These are phyloP conservation scores for baker's yeast (Saccharomyces cerevisiae) DNA, from an alignment of 805 yeast genomes.

Conservation along the genomic window DNA sequence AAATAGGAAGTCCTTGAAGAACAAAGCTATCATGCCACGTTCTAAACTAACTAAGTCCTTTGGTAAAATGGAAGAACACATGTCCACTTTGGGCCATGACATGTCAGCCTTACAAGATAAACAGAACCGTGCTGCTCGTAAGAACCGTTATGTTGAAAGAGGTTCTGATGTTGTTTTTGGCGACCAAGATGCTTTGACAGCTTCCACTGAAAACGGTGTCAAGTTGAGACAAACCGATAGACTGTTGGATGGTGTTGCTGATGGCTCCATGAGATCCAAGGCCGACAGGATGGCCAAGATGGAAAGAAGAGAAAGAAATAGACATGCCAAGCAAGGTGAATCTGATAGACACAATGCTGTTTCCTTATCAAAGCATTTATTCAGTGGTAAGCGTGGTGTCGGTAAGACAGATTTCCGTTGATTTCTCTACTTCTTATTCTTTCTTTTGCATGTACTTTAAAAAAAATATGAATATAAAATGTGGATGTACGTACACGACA, in stretches of 20 bases:
- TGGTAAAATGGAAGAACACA: conserved; percentile 76
- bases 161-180: conserved; percentile 79
- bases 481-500: neutral
- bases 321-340: conserved; percentile 89
- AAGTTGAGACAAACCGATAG: conserved; percentile 61
- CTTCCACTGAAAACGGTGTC: conserved; percentile 32
- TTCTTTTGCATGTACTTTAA: neutral
- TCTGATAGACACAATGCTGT: conserved; percentile 87
- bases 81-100: conserved; percentile 87
- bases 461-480: neutral
- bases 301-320: conserved; percentile 89
- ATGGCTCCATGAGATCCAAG: conserved; percentile 70
- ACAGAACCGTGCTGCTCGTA: conserved; percentile 33
- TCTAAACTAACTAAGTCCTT: conserved; percentile 73
- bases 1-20: conserved; percentile 76
- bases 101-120: conserved; percentile 55
- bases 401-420: conserved; percentile 89
- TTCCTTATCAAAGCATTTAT: conserved; percentile 85
- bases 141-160: conserved; percentile 36
- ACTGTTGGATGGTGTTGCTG: conserved; percentile 77
- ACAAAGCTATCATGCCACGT: conserved; percentile 82
- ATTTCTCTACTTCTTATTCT: conserved; percentile 1
- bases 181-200: conserved; percentile 28
- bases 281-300: conserved; percentile 82
- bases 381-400: conserved; percentile 92